A percentile compares a stretch with the other conserved stretches of the same genome.
phyloP scores from a whole-genome alignment of 2,329 filamentous ascomycete species.

The Xylaria sp. region DNA sequence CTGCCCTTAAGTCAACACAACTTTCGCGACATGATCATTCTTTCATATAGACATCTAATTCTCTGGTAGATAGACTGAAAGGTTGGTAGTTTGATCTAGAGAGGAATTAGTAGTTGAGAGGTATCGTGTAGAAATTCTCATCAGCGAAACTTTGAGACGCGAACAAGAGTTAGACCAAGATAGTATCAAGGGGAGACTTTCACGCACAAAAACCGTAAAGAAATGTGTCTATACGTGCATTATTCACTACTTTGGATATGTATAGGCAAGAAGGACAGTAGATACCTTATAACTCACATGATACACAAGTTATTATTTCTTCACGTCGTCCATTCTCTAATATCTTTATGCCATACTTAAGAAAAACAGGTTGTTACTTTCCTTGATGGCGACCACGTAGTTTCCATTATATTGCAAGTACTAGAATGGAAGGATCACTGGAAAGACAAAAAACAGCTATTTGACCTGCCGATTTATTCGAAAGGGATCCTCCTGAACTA shows the following conservation, averaged over 20 bases:
- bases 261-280: neutral
- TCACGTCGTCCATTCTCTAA: neutral
- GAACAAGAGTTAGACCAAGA: no score
- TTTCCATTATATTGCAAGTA: conserved; percentile 6
- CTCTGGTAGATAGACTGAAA: neutral
- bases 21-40: neutral
- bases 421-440: neutral
- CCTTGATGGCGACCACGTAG: neutral
- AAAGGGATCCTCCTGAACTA: neutral
- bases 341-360: neutral
- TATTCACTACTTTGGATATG: neutral
- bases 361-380: neutral
- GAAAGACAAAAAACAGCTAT: neutral
- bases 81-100: neutral
- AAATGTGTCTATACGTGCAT: no score
- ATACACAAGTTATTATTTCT: neutral
- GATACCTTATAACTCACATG: neutral
- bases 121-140: neutral
- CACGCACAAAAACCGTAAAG: no score
- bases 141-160: neutral
- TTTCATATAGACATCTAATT: neutral
- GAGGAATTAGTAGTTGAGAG: neutral
- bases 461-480: neutral
- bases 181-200: no score
- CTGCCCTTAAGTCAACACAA: neutral